Percentiles rank a stretch among this genome's conserved stretches.
Evolutionary conservation across 164 flowering plant species (phyloP).

Genomic region (Berberis vulgaris): DNA sequence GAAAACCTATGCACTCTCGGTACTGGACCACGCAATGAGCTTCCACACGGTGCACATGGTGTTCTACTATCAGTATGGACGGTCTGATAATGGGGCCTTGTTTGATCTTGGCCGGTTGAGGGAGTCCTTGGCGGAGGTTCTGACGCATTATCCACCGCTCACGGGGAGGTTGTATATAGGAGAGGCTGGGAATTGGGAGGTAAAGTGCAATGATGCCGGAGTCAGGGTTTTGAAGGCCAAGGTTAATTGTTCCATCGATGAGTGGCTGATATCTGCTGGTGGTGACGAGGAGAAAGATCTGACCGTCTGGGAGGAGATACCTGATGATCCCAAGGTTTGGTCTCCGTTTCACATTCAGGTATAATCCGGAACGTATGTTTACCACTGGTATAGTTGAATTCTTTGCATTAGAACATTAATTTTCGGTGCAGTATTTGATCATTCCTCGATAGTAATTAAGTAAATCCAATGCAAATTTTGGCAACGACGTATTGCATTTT

Average conservation of each 20-base stretch:
- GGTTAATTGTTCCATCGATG: conserved; percentile 45
- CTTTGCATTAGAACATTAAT: no score
- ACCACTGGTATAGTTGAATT: no score
- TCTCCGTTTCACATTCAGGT: conserved; percentile 78
- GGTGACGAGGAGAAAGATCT: conserved; percentile 48
- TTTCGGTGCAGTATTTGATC: no score
- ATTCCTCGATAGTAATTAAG: no score
- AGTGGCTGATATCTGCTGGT: conserved; percentile 58
- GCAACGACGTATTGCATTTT: no score
- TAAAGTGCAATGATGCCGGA: conserved; percentile 71
- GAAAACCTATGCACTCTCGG: conserved; percentile 29
- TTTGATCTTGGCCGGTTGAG: conserved; percentile 26
- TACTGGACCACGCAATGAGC: conserved; percentile 54
- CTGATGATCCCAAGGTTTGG: conserved; percentile 57
- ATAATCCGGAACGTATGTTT: no score
- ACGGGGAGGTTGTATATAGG: conserved; percentile 51
- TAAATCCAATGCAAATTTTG: no score
- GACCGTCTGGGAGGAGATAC: conserved; percentile 56
- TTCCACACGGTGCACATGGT: conserved; percentile 45
- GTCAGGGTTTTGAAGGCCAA: conserved; percentile 44
- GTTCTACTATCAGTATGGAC: conserved; percentile 42
- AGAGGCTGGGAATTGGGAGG: conserved; percentile 49
- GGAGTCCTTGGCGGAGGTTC: conserved; percentile 33
- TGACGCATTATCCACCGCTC: conserved; percentile 42
- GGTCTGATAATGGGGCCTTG: conserved; percentile 5